Base-by-base conservation (phyloP, 164 flowering plant genomes). In the Liriodendron chinense region DNA sequence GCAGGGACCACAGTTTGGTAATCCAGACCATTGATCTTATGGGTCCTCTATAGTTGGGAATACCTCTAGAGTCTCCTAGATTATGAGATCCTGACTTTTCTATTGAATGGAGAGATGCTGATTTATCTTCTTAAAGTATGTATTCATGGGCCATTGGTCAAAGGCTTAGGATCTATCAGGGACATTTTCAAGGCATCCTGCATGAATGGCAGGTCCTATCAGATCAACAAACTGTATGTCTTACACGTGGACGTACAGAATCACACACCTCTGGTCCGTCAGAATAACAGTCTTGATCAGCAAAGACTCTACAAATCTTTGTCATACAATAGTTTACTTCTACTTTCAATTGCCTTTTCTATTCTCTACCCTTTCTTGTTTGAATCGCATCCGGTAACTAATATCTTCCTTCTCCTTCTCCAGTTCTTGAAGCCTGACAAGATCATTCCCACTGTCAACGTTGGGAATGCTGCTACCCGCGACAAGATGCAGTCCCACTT, bases 401-500 rank as follows among this genome's bases (percentile, higher is more conserved):
- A 68, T 13, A 63, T 66, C 18, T 74, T 7, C 4, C 34, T 70
- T 49, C 7, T 56, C 9, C 48, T 66, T 57, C 70, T 74, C n/a
- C 84, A 90, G 96, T 92, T 88, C 81, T 72, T 92, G 79, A 83
- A 76, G 80, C 91, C 96, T n/a, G 86, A 84, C 47, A 90, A 89
- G 85, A 90, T 91, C 71, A 87, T 91, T 74, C 92, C 93, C 49
- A 91, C 90, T 0, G 96, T 91, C 68, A 89, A 88, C 79, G 80
- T 90, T 49, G 84, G 86, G 23, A 89, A 82, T 83, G 85, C 94
- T 75, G 82, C 85, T 53, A 82, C 28, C 71, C 85, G 96, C 66
- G 89, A 89, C 50, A 86, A 88, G 87, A 89, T 89, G 96, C 89
- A 88, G 62, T 86, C 89, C 57, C 78, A 78, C 53, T 91, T 91